Evolutionary conservation across 768 basidiomycete genomes (phyloP).

Genomic region (Tylopilus balloui): DNA sequence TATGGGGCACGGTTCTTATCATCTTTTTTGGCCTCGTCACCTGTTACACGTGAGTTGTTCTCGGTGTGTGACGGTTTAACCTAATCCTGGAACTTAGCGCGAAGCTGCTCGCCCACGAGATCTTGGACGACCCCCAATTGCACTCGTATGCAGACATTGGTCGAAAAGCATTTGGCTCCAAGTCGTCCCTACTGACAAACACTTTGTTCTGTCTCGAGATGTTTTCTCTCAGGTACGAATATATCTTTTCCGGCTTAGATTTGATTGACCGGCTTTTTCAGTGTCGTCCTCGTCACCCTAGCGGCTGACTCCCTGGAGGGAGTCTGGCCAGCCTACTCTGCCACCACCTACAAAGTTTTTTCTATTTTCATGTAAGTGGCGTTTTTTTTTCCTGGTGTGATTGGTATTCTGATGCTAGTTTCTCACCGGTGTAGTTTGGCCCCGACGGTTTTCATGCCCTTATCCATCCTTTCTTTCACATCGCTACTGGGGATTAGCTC

Average conservation of each 20-base stretch:
- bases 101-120: conserved; percentile 77
- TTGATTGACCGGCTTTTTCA: conserved; percentile 24
- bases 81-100: conserved; percentile 48
- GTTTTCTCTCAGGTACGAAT: conserved; percentile 67
- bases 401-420: not conserved
- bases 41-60: conserved; percentile 75
- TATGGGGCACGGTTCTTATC: conserved; percentile 68
- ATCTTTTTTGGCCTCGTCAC: conserved; percentile 74
- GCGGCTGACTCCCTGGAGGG: conserved; percentile 83
- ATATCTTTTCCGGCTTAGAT: not conserved
- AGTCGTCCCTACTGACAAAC: conserved; percentile 60
- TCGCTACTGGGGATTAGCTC: conserved; percentile 85
- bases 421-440: conserved; percentile 50
- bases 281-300: conserved; percentile 83
- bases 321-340: conserved; percentile 62
- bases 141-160: conserved; percentile 89
- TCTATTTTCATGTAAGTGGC: conserved; percentile 62
- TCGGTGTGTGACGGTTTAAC: not conserved
- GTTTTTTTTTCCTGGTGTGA: not conserved
- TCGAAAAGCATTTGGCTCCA: conserved; percentile 79
- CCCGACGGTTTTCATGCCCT: conserved; percentile 81
- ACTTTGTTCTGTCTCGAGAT: conserved; percentile 81
- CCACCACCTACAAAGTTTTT: conserved; percentile 70
- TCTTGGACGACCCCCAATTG: conserved; percentile 61
- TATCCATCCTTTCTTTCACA: conserved; percentile 82